A percentile compares a stretch with the other conserved stretches of the same genome.
phyloP scores from a whole-genome alignment of 2,329 filamentous ascomycete species.

The Fusarium compactum region DNA sequence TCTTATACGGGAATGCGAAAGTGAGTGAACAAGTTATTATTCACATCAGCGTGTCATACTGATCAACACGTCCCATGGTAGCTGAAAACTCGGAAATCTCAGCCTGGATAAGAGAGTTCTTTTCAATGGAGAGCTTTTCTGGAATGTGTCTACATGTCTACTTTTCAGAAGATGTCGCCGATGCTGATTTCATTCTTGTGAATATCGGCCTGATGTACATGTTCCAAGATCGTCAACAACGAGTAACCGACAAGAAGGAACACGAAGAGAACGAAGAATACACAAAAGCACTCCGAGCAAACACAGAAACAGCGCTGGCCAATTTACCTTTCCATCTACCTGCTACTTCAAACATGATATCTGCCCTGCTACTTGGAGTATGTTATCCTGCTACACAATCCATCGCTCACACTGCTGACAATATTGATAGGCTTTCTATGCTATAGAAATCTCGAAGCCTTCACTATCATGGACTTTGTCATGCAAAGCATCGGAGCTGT shows the following conservation, averaged over 20 bases:
- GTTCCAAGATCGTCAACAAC: conserved; percentile 44
- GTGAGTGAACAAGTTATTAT: conserved; percentile 17
- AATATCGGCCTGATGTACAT: conserved; percentile 51
- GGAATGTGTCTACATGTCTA: conserved; percentile 52
- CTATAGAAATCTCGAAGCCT: conserved; percentile 51
- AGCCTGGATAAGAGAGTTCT: conserved; percentile 49
- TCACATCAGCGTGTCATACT: neutral
- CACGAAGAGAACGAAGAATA: conserved; percentile 45
- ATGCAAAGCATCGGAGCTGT: conserved; percentile 51
- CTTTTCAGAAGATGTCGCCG: conserved; percentile 50
- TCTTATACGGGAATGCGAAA: conserved; percentile 38
- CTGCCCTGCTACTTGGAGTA: conserved; percentile 44
- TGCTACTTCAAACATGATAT: conserved; percentile 46
- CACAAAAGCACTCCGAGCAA: conserved; percentile 43
- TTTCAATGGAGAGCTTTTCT: conserved; percentile 48
- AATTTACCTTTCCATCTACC: conserved; percentile 51
- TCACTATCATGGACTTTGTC: conserved; percentile 49
- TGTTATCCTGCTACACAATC: neutral
- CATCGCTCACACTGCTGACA: conserved; percentile 1
- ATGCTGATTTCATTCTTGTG: conserved; percentile 52
- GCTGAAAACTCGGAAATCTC: conserved; percentile 41
- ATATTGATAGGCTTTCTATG: conserved; percentile 45
- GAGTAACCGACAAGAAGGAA: conserved; percentile 24
- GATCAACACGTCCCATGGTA: conserved; percentile 1
- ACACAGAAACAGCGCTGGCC: conserved; percentile 50